These are phyloP conservation scores for Arthonia radiata DNA, from an alignment of 495 filamentous ascomycete species.

Conservation along the genomic window DNA sequence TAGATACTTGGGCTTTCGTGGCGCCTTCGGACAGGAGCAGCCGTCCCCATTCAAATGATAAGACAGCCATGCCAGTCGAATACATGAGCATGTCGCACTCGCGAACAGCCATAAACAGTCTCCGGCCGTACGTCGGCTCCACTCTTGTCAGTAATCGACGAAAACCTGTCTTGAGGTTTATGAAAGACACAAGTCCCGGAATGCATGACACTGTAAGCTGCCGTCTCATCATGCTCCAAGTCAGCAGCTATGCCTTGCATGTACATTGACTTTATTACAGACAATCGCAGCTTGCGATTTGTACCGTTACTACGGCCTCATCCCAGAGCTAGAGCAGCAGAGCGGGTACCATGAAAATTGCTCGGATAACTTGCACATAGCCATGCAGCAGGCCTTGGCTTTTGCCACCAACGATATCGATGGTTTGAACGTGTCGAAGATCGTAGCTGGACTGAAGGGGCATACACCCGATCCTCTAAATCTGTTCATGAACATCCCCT, in stretches of 20 bases:
- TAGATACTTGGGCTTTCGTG: conserved; percentile 23
- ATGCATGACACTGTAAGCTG: conserved; percentile 22
- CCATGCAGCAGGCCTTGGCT: conserved; percentile 7
- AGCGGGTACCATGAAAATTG: conserved; percentile 18
- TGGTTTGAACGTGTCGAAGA: conserved; percentile 3
- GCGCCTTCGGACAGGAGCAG: neutral
- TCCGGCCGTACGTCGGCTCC: conserved; percentile 13
- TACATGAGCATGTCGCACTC: conserved; percentile 20
- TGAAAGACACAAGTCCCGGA: conserved; percentile 17
- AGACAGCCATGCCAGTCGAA: conserved; percentile 4
- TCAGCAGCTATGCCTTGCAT: too few species aligned
- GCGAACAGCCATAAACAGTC: conserved; percentile 11
- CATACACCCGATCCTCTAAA: conserved; percentile 20
- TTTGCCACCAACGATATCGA: conserved; percentile 4
- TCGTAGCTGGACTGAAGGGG: conserved; percentile 3
- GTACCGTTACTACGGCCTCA: conserved; percentile 14
- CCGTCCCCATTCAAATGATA: neutral
- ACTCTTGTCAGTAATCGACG: conserved; percentile 13
- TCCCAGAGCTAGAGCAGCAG: too few species aligned
- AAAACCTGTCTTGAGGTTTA: conserved; percentile 14
- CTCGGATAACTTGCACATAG: conserved; percentile 18
- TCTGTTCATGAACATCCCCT: conserved; percentile 25
- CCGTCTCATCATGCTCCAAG: too few species aligned
- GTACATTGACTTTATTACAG: too few species aligned
- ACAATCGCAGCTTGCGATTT: conserved; percentile 18